phyloP scores from a whole-genome alignment of 2,329 filamentous ascomycete species.

The Penicillium sp. region DNA sequence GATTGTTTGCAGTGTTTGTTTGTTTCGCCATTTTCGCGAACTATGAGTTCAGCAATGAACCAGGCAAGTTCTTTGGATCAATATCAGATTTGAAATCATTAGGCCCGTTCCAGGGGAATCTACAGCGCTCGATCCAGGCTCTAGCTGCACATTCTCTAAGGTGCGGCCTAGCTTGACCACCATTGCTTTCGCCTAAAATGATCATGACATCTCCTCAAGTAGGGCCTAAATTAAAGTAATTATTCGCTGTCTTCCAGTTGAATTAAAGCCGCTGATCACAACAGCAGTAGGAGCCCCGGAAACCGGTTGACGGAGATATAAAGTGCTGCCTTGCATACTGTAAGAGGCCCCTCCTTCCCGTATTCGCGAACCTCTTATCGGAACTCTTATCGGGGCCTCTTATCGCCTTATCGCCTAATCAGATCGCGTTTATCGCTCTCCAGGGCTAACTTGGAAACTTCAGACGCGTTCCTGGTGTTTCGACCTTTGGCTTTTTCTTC shows the following conservation, averaged over 20 bases:
- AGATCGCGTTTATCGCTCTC: background rate
- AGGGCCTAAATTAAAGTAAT: too few relatives aligned
- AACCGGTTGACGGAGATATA: background rate
- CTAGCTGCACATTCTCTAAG: too few relatives aligned
- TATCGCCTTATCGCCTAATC: slow-evolving; percentile 4
- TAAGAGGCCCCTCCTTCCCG: background rate
- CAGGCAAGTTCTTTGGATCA: background rate
- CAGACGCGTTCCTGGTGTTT: background rate
- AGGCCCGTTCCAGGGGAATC: too few relatives aligned
- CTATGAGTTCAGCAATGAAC: background rate
- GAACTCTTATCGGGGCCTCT: background rate
- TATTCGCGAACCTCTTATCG: background rate
- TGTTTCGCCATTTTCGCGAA: background rate
- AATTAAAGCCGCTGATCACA: too few relatives aligned
- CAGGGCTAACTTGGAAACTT: too few relatives aligned
- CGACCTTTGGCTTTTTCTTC: background rate
- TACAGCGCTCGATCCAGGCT: background rate
- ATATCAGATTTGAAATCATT: background rate
- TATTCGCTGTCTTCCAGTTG: too few relatives aligned
- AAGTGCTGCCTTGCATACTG: background rate
- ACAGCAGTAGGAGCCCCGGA: too few relatives aligned
- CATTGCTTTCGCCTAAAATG: too few relatives aligned
- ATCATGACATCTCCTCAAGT: too few relatives aligned
- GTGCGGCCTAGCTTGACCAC: too few relatives aligned
- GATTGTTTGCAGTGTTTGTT: slow-evolving; percentile 7